phyloP scores from a whole-genome alignment of 2,329 filamentous ascomycete genomes.

The Neofusicoccum kwambonambiense region DNA sequence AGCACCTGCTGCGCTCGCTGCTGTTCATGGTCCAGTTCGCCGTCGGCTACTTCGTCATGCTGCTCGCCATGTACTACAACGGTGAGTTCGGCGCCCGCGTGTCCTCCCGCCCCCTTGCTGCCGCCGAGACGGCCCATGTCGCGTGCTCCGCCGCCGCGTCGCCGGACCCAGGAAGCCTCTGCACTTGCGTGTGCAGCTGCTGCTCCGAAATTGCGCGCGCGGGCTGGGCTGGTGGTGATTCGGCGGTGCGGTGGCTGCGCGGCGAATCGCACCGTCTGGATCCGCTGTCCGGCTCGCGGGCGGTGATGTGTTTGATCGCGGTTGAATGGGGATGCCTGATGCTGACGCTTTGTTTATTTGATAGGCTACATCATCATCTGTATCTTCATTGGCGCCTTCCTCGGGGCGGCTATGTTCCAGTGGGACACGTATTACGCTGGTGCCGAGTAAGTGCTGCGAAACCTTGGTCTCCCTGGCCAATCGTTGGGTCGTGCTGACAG shows the following conservation, averaged over 20 bases:
- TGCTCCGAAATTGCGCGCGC: too few relatives aligned
- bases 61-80: conserved; percentile 65
- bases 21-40: conserved; percentile 71
- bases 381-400: conserved; percentile 72
- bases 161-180: too few relatives aligned
- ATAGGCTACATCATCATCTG: conserved; percentile 70
- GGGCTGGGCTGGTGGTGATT: too few relatives aligned
- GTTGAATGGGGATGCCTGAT: too few relatives aligned
- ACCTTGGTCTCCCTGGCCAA: neutral
- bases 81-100: conserved; percentile 23
- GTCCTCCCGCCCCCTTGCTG: neutral
- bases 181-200: too few relatives aligned
- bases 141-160: too few relatives aligned
- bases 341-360: neutral
- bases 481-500: neutral
- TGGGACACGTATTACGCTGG: conserved; percentile 56
- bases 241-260: too few relatives aligned
- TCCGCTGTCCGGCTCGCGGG: too few relatives aligned
- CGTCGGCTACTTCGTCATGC: conserved; percentile 77
- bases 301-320: too few relatives aligned
- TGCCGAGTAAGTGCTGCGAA: neutral
- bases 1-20: conserved; percentile 66
- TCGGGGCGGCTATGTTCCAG: conserved; percentile 71
- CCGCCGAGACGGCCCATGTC: neutral
- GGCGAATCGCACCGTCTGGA: too few relatives aligned